Evolutionary conservation across 257 asterid species (phyloP), one percentile per base, ranked within the genome.

Genomic region (Hygrophila difformis): DNA sequence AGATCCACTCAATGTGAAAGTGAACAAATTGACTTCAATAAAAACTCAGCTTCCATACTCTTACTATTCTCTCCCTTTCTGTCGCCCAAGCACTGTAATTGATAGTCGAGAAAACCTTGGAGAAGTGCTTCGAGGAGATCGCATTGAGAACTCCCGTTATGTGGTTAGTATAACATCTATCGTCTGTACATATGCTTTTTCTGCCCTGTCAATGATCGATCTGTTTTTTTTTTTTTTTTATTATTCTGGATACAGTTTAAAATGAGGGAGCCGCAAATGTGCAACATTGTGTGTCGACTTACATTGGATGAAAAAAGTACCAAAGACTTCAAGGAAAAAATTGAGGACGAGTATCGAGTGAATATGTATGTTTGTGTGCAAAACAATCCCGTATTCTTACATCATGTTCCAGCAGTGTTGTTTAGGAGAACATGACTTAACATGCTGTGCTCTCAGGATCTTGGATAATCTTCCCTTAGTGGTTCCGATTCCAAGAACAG

Each of bases 41-140:
- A 81, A 75, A 70, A 81, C 93, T 47, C 93, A 74, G 72, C 84
- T 81, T 50, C 87, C 93, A 8, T 81, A 81, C 55, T 71, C 87
- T 2, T 81, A 71, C 72, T 81, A 81, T 44, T 66, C 87, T 48
- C 66, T 77, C 47, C 84, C 81, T 34, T 81, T 71, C 37, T 81
- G 93, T 34, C 77, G 22, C 37, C 93, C 93, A 39, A 57, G 60
- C 41, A 44, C 54, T 42, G 69, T 77, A 43, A 56, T 77, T 35
- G 93, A 81, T 46, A 81, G 82, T 48, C 71, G 81, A 64, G 93
- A 81, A 57, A 81, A 77, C 67, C 93, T 81, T 34, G 93, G 93
- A 43, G 93, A 81, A 67, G 93, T 81, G 37, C 93, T 81, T 40
- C 93, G 78, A 50, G 92, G 92, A 18, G 92, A 80, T 58, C 80